These are phyloP conservation scores for Circinella minor DNA, from an alignment of 371 early-diverging fungal genomes.

Conservation along the genomic window DNA sequence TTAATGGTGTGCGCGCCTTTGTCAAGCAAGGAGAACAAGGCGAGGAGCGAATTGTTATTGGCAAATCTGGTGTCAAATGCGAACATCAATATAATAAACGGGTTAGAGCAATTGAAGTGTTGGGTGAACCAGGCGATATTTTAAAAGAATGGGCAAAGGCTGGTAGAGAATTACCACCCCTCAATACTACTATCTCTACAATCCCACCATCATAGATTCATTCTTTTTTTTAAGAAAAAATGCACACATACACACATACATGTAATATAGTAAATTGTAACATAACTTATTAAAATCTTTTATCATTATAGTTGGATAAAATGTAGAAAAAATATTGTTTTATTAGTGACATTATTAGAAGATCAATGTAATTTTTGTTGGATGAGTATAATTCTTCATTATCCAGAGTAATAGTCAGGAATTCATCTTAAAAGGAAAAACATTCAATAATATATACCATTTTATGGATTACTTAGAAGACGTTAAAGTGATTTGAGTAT, in stretches of 20 bases:
- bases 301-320: no score
- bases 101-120: conserved; percentile 40
- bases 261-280: neutral
- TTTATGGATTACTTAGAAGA: no score
- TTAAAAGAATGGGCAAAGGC: conserved; percentile 48
- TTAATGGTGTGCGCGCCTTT: conserved; percentile 46
- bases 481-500: no score
- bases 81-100: conserved; percentile 45
- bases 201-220: no score
- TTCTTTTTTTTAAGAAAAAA: neutral
- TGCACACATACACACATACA: neutral
- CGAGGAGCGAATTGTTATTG: conserved; percentile 41
- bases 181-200: neutral
- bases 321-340: no score
- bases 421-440: no score
- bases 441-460: no score
- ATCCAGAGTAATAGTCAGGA: no score
- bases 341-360: no score
- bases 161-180: conserved; percentile 42
- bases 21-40: conserved; percentile 35
- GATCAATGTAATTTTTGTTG: no score
- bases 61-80: conserved; percentile 43
- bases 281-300: neutral
- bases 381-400: no score
- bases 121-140: conserved; percentile 54